Evolutionary conservation across 75 land plant species (phyloP).

Genomic region (Cunninghamia lanceolata): DNA sequence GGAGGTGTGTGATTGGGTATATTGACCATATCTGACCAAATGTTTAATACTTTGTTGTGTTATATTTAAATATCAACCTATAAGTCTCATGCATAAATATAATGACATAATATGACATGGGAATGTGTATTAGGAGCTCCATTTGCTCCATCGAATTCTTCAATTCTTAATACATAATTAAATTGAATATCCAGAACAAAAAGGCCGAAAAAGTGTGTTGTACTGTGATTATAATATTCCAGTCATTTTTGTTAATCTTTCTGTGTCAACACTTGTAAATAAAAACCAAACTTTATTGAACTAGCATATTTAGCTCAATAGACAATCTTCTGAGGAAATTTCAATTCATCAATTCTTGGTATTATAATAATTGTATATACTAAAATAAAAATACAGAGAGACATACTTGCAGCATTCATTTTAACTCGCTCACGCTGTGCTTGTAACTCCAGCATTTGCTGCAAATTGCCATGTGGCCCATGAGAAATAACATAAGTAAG

Average conservation of each 20-base stretch:
- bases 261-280: background rate
- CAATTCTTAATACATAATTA: background rate
- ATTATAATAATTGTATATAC: background rate
- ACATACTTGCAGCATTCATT: conserved; percentile 12
- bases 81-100: background rate
- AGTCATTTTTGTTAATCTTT: background rate
- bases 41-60: background rate
- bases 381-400: background rate
- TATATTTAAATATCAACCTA: background rate
- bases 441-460: conserved; percentile 7
- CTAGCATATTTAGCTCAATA: background rate
- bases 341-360: background rate
- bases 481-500: background rate
- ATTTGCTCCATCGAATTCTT: background rate
- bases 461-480: background rate
- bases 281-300: background rate
- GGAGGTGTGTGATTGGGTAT: background rate
- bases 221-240: background rate
- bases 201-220: background rate
- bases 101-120: background rate
- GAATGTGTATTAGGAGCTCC: background rate
- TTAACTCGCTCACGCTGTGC: conserved; percentile 1
- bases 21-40: background rate
- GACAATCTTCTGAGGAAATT: background rate
- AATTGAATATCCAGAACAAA: background rate